Evolutionary conservation across 2,329 filamentous ascomycete genomes (phyloP).

Genomic region (Penicillium palitans): DNA sequence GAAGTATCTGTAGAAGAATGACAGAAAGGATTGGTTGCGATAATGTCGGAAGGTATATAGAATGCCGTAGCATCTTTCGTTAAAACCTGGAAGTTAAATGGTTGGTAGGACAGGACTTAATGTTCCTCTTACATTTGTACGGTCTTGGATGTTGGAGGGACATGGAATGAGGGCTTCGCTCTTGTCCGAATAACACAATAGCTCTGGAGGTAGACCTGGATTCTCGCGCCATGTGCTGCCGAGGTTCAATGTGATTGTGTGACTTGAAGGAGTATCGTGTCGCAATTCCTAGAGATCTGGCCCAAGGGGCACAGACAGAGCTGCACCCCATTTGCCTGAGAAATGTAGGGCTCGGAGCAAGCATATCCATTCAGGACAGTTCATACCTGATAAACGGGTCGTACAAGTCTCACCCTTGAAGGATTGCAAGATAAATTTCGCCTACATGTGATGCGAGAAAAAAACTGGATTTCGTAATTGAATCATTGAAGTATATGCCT

Average conservation of each 20-base stretch:
- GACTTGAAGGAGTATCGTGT: not conserved
- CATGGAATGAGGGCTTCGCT: not conserved
- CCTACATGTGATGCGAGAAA: conserved; percentile 8
- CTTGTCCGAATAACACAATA: not conserved
- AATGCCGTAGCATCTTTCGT: not conserved
- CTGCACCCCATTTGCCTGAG: not conserved
- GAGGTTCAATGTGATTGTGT: conserved; percentile 5
- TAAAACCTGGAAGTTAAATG: not conserved
- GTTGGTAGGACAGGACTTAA: conserved; percentile 5
- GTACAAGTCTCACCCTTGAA: not conserved
- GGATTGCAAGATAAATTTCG: not conserved
- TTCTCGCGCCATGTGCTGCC: not conserved
- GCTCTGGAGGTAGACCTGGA: not conserved
- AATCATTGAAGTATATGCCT: not conserved
- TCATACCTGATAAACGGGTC: not conserved
- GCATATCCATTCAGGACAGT: not conserved
- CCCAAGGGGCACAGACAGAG: not conserved
- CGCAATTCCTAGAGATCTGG: not conserved
- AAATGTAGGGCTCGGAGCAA: not conserved
- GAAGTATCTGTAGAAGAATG: not conserved
- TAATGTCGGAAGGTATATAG: conserved; percentile 7
- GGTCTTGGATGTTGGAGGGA: not conserved
- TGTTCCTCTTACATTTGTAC: conserved; percentile 9
- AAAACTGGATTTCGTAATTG: not conserved
- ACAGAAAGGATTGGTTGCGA: not conserved